phyloP scores from a whole-genome alignment of 305 asterid genomes.

The Withania somnifera region DNA sequence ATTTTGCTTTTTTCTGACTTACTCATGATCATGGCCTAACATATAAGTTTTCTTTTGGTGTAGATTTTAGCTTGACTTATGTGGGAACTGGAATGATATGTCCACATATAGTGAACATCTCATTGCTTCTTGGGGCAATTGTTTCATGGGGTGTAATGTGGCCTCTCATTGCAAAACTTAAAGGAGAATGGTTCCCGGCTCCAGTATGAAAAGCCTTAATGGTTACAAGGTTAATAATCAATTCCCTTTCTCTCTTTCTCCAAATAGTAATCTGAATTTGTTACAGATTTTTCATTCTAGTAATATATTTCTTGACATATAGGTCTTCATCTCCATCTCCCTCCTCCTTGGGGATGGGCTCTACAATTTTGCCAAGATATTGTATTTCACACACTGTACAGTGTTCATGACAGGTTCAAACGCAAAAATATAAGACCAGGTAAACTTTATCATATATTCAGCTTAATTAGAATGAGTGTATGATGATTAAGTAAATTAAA shows the following conservation, averaged over 20 bases:
- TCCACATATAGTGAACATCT: slow-evolving; percentile 67
- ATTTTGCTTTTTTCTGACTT: not conserved
- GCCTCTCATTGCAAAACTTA: slow-evolving; percentile 47
- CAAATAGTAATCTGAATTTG: not conserved
- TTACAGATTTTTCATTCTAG: not conserved
- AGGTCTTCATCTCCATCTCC: slow-evolving; percentile 72
- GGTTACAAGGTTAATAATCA: slow-evolving; percentile 55
- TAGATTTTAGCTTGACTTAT: slow-evolving; percentile 74
- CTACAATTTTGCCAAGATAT: slow-evolving; percentile 52
- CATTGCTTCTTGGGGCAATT: slow-evolving; percentile 67
- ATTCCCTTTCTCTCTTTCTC: not conserved
- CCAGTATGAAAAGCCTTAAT: slow-evolving; percentile 67
- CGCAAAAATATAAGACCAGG: slow-evolving; percentile 23
- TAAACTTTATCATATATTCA: not conserved
- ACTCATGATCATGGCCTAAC: not conserved
- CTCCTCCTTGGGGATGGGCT: slow-evolving; percentile 83
- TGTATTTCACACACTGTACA: slow-evolving; percentile 29
- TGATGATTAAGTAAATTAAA: not conserved
- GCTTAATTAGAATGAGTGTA: not conserved
- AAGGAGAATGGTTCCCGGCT: slow-evolving; percentile 70
- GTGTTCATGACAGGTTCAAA: slow-evolving; percentile 15
- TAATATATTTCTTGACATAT: not conserved
- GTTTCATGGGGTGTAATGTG: slow-evolving; percentile 75
- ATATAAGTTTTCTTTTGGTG: not conserved
- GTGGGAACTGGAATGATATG: slow-evolving; percentile 92